Evolutionary conservation across 495 filamentous ascomycete genomes (phyloP).

Genomic region (Aspergillus campestris): DNA sequence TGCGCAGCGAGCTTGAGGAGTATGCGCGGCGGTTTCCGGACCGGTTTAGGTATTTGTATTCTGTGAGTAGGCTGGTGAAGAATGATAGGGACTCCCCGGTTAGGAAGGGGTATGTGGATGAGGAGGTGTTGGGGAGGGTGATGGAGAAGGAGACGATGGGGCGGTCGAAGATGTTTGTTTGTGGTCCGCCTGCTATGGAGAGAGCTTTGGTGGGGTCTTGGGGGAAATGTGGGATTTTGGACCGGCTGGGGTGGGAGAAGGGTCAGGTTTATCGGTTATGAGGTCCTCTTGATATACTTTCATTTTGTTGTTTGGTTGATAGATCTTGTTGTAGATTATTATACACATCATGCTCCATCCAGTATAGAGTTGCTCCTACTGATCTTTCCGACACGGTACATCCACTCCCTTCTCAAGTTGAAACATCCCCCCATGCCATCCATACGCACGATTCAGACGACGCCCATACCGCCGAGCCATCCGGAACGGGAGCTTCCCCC

Average conservation of each 20-base stretch:
- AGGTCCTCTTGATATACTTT: no score
- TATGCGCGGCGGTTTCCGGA: slow-evolving; percentile 46
- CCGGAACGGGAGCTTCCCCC: slow-evolving; percentile 31
- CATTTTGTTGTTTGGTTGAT: no score
- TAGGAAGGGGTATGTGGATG: slow-evolving; percentile 48
- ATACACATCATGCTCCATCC: no score
- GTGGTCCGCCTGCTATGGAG: slow-evolving; percentile 58
- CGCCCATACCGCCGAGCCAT: slow-evolving; percentile 33
- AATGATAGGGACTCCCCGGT: slow-evolving; percentile 16
- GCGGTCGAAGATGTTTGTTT: slow-evolving; percentile 55
- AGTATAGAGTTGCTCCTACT: no score
- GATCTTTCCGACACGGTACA: no score
- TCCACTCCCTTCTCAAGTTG: no score
- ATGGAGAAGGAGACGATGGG: slow-evolving; percentile 24
- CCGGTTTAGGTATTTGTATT: slow-evolving; percentile 52
- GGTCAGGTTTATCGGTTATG: slow-evolving; percentile 50
- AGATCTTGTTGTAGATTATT: no score
- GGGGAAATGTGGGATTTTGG: slow-evolving; percentile 33
- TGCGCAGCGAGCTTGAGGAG: slow-evolving; percentile 44
- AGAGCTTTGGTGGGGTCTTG: slow-evolving; percentile 41
- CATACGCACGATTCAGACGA: slow-evolving; percentile 38
- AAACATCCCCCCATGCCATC: slow-evolving; percentile 34
- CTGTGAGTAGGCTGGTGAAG: slow-evolving; percentile 41
- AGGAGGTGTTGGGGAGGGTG: slow-evolving; percentile 45
- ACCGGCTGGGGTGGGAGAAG: slow-evolving; percentile 43